Conservation (phyloP, 2,329 filamentous ascomycete genomes). For the Pseudocercospora cruenta region DNA sequence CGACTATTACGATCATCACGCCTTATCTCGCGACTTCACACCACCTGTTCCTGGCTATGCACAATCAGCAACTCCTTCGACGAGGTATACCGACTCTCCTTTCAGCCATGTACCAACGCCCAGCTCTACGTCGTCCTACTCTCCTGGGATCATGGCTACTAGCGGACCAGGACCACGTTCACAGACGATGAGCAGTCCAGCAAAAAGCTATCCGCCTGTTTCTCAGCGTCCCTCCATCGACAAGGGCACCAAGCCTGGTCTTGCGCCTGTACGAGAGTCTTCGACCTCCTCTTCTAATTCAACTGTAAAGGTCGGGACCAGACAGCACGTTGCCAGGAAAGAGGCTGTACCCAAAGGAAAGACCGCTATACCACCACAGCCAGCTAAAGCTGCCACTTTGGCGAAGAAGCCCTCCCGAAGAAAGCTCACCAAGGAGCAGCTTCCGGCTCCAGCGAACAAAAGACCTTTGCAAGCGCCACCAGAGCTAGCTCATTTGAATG, state of each 20-base stretch:
- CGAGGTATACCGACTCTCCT: conserved; percentile 73
- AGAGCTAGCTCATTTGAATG: conserved; percentile 56
- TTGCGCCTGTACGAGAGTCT: conserved; percentile 70
- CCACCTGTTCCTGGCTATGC: conserved; percentile 49
- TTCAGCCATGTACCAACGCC: conserved; percentile 80
- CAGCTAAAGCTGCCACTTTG: neutral
- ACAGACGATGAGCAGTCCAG: conserved; percentile 57
- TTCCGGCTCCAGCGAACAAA: conserved; percentile 8
- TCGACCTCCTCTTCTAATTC: conserved; percentile 68
- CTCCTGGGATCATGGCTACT: conserved; percentile 61
- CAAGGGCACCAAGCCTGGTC: conserved; percentile 55
- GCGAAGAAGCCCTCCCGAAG: conserved; percentile 15
- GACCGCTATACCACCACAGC: neutral
- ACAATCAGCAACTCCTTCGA: conserved; percentile 73
- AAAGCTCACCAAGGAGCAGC: conserved; percentile 18
- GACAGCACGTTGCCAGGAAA: neutral
- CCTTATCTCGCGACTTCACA: conserved; percentile 25
- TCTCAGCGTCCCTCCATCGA: conserved; percentile 58
- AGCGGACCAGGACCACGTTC: conserved; percentile 49
- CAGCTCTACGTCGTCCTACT: conserved; percentile 76
- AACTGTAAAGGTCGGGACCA: conserved; percentile 41
- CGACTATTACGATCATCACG: conserved; percentile 11
- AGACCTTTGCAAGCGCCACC: conserved; percentile 35
- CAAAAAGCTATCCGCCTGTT: conserved; percentile 63
- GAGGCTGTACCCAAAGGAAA: neutral